Evolutionary conservation across 306 rosid genomes (phyloP), one percentile per base, ranked within the genome.

Genomic region (Erythrophleum fordii): DNA sequence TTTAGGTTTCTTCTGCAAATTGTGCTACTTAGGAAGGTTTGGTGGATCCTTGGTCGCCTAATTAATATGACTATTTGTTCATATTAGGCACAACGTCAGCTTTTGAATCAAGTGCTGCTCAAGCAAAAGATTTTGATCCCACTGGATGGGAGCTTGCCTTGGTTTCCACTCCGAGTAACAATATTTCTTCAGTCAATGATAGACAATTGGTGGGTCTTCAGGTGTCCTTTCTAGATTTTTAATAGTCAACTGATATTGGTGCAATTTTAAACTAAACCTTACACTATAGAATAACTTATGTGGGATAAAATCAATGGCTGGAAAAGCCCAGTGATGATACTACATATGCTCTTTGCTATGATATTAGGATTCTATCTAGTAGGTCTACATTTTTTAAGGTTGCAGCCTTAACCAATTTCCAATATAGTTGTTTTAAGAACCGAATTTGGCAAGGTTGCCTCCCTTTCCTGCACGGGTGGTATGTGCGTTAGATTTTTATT

Each of bases 131-230:
- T 81, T 96, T 89, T 85, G 99, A 93, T 84, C 95, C 99, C 42
- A 90, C 94, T n/a, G 99, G 99, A 58, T 96, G 99, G 99, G 99
- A 96, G 83, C 92, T 96, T 74, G 98, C 99, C 58, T 87, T 96
- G 77, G 99, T 96, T 77, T 73, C 89, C 83, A 88, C 97, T 86
- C 98, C 99, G 66, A 93, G 99, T 85, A 87, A 73, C 77, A 77
- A 95, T 81, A 91, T 96, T 69, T 96, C 99, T 53, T 59, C 98
- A 79, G 86, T 80, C 80, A 92, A 91, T 48, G 99, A 96, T 18
- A 89, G 98, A 70, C 97, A 96, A 86, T 84, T 96, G 97, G 99
- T 96, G 93, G 72, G 94, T 39, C 74, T 82, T 75, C 80, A 25
- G 46, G 29, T 55, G 49, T 44, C 74, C 61, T 39, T 67, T 56